Evolutionary conservation across 1,284 basidiomycete genomes (phyloP).

Genomic region (Stereum hirsutum): DNA sequence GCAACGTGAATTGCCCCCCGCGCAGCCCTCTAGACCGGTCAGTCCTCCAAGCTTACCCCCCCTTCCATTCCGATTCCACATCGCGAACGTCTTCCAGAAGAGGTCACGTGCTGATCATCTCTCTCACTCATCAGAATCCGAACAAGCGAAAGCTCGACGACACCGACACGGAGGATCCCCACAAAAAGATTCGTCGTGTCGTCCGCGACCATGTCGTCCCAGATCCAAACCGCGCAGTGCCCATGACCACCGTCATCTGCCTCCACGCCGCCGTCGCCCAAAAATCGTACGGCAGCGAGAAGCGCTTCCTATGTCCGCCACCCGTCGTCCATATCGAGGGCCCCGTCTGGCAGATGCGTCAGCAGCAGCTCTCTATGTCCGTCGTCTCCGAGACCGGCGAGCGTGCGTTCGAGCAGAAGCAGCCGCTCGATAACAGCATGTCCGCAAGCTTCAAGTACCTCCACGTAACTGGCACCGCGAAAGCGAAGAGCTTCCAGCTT

Average conservation of each 20-base stretch:
- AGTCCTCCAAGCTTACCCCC: too few species aligned
- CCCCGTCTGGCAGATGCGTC: slow-evolving; percentile 71
- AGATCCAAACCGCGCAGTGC: slow-evolving; percentile 61
- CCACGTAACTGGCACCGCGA: slow-evolving; percentile 82
- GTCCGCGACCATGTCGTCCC: slow-evolving; percentile 71
- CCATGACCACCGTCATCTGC: slow-evolving; percentile 85
- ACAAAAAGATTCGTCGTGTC: slow-evolving; percentile 71
- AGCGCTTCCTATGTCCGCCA: slow-evolving; percentile 84
- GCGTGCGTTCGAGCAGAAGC: slow-evolving; percentile 74
- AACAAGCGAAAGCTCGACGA: slow-evolving; percentile 71
- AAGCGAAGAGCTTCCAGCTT: slow-evolving; percentile 84
- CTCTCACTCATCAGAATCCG: slow-evolving; percentile 3
- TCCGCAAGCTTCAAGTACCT: slow-evolving; percentile 85
- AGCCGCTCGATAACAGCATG: slow-evolving; percentile 71
- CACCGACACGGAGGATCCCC: slow-evolving; percentile 55
- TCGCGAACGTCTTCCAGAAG: slow-evolving; percentile 1
- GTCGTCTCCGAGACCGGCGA: slow-evolving; percentile 81
- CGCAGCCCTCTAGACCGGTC: slow-evolving; percentile 10
- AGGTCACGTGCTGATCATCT: slow-evolving; percentile 10
- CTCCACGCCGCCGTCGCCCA: slow-evolving; percentile 85
- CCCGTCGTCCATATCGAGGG: slow-evolving; percentile 85
- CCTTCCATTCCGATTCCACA: not conserved
- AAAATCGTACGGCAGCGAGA: slow-evolving; percentile 89
- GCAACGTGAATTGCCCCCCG: slow-evolving; percentile 12
- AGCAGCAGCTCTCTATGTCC: slow-evolving; percentile 76